phyloP scores from a whole-genome alignment of 2,329 filamentous ascomycete species.

The Cladorrhinum sp. region DNA sequence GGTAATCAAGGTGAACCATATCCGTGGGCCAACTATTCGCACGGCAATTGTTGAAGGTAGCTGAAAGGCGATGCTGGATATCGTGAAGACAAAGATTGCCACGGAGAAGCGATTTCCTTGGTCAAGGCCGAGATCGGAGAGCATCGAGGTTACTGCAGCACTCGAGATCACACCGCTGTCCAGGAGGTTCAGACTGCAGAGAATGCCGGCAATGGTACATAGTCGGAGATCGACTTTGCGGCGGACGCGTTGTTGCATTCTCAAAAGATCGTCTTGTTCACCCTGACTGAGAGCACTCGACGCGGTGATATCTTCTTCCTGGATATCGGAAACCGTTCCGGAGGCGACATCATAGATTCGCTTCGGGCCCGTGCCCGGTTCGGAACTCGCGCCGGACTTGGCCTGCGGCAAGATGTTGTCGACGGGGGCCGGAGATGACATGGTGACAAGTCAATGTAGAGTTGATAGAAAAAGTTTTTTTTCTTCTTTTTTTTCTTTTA shows the following conservation, averaged over 20 bases:
- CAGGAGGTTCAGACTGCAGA: conserved; percentile 66
- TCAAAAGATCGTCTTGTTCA: conserved; percentile 30
- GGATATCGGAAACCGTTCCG: background rate
- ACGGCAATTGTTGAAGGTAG: conserved; percentile 66
- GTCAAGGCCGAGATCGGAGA: conserved; percentile 58
- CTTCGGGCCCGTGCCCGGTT: background rate
- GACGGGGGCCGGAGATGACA: background rate
- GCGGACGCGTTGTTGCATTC: conserved; percentile 50
- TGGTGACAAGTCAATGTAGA: background rate
- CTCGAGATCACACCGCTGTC: conserved; percentile 68
- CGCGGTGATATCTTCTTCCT: background rate
- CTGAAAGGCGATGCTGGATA: conserved; percentile 65
- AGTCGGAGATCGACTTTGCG: conserved; percentile 65
- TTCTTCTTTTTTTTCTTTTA: too few relatives aligned
- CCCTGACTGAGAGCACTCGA: background rate
- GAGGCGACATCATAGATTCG: background rate
- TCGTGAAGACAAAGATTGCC: conserved; percentile 70
- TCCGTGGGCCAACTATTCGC: conserved; percentile 60
- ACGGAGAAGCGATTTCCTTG: conserved; percentile 64
- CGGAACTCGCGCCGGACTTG: background rate
- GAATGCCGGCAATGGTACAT: conserved; percentile 67
- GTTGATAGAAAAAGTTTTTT: background rate
- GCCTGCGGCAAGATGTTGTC: background rate
- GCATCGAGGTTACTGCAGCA: conserved; percentile 67
- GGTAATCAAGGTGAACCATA: conserved; percentile 60